Evolutionary conservation across 1,284 basidiomycete genomes (phyloP).

Genomic region (Malassezia globosa): DNA sequence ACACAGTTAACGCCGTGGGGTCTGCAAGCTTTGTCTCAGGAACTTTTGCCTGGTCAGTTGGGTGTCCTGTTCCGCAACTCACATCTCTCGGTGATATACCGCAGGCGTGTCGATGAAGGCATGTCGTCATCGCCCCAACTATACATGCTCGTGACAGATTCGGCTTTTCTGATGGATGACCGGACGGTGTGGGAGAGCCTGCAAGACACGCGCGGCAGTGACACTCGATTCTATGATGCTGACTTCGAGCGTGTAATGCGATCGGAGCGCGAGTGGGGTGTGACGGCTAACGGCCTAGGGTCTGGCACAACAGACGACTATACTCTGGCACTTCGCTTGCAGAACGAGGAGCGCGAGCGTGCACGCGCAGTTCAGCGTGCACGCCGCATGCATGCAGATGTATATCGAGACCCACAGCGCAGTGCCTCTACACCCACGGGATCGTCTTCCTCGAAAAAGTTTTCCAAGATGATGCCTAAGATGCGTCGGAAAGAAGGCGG

Average conservation of each 20-base stretch:
- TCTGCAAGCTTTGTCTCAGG: slow-evolving; percentile 51
- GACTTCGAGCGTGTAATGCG: slow-evolving; percentile 4
- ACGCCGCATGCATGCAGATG: background rate
- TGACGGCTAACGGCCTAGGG: background rate
- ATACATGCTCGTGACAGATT: slow-evolving; percentile 71
- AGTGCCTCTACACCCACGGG: background rate
- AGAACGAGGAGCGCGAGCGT: slow-evolving; percentile 15
- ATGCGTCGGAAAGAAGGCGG: slow-evolving; percentile 1
- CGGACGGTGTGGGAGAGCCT: slow-evolving; percentile 75
- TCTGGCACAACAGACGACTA: slow-evolving; percentile 9
- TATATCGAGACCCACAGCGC: background rate
- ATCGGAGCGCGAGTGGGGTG: background rate
- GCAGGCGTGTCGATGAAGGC: slow-evolving; percentile 22
- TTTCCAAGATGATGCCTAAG: slow-evolving; percentile 7
- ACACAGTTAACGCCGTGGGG: slow-evolving; percentile 78
- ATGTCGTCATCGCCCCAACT: slow-evolving; percentile 45
- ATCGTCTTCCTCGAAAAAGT: background rate
- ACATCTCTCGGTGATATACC: slow-evolving; percentile 72
- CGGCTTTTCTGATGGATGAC: slow-evolving; percentile 63
- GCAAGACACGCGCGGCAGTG: slow-evolving; percentile 68
- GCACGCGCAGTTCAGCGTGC: slow-evolving; percentile 4
- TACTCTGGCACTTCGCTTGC: slow-evolving; percentile 10
- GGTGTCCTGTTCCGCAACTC: slow-evolving; percentile 76
- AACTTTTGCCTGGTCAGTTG: slow-evolving; percentile 49
- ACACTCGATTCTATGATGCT: slow-evolving; percentile 7